Evolutionary conservation across 768 basidiomycete genomes (phyloP), one percentile per base, ranked within the genome.

Genomic region (Ramaria sp.): DNA sequence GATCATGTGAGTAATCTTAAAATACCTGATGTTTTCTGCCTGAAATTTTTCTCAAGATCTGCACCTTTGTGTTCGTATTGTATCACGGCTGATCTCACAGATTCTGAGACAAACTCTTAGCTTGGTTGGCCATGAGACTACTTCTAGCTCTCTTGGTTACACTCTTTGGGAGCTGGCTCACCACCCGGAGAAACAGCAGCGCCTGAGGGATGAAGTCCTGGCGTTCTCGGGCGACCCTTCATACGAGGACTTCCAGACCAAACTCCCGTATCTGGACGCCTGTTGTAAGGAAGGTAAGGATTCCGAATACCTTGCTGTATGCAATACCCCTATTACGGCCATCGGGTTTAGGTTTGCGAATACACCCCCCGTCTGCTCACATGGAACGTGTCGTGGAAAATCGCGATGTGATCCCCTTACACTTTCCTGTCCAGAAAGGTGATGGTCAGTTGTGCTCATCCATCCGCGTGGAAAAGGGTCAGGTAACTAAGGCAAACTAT

Each of bases 61-160:
- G 53, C 54, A 72, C 67, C 12, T 69, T 72, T 57, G 64, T 66
- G 65, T 66, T 57, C 18, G 66, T 60, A 3, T 37, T 20, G 18
- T 24, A 25, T 18, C 20, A 13, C 8, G 16, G 9, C 22, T 16
- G 20, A 8, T 2, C 24, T 15, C 38, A 36, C 22, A 3, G 9
- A 18, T 43, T 39, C 42, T 57, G 28, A 39, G 42, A 9, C 73
- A 45, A 64, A 61, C n/a, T 13, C 1, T 10, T 48, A 71, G 69
- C 6, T 65, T 73, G 63, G 71, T 67, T 20, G 72, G 73, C 32
- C 70, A 72, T 61, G 73, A 75, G 58, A 74, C 74, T 3, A 72
- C 71, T 13, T 64, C 70, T 3, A 64, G 62, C 48, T 65, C 69
- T 45, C 52, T 73, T 34, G 61, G 57, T 41, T 72, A 70, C 61